phyloP scores from a whole-genome alignment of 352 stramenopile species.

The Phytophthora citrophthora region DNA sequence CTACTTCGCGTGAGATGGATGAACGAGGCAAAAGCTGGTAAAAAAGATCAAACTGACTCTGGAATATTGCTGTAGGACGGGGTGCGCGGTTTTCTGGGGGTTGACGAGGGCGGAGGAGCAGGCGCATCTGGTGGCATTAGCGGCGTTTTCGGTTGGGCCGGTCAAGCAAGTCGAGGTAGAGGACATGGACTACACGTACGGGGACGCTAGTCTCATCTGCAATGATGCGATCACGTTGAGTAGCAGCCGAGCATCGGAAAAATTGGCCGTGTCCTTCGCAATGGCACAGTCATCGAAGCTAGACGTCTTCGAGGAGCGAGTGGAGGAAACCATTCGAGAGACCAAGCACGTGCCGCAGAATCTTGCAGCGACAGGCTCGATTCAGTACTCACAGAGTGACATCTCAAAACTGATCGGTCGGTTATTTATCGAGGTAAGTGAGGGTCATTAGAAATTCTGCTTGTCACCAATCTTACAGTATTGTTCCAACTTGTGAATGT shows the following conservation, averaged over 20 bases:
- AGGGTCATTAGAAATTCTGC: neutral
- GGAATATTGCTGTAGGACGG: conserved; percentile 49
- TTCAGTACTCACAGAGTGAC: conserved; percentile 90
- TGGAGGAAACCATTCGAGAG: conserved; percentile 89
- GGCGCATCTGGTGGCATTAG: conserved; percentile 66
- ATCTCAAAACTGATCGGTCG: conserved; percentile 93
- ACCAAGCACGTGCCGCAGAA: conserved; percentile 91
- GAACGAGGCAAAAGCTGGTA: neutral
- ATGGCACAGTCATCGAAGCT: conserved; percentile 94
- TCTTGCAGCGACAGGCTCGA: conserved; percentile 88
- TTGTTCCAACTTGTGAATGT: conserved; percentile 17
- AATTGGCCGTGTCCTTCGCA: conserved; percentile 92
- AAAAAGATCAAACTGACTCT: neutral
- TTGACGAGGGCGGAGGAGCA: conserved; percentile 84
- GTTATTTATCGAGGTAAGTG: conserved; percentile 85
- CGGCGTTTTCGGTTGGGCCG: conserved; percentile 63
- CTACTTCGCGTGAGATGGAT: conserved; percentile 75
- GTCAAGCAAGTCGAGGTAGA: conserved; percentile 89
- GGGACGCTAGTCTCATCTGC: conserved; percentile 64
- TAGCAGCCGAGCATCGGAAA: conserved; percentile 85
- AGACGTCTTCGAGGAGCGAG: conserved; percentile 92
- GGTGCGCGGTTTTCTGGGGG: conserved; percentile 92
- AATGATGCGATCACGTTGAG: conserved; percentile 90
- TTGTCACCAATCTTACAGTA: neutral
- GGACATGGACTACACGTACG: conserved; percentile 91